Conservation (phyloP, 139 green algal species). For the Chlorella sp. region DNA sequence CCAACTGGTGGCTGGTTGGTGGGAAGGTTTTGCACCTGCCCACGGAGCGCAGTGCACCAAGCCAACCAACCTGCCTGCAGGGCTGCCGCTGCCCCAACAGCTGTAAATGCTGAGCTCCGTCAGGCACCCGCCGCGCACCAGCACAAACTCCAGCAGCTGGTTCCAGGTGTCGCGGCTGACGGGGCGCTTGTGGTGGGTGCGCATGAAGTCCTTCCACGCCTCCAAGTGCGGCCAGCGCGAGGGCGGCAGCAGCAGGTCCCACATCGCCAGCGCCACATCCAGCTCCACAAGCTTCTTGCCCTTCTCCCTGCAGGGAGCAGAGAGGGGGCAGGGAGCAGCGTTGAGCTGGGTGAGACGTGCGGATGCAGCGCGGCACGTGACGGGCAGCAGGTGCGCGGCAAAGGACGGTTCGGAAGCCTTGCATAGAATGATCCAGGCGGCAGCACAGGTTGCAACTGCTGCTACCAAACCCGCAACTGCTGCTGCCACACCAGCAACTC, state of each 20-base stretch:
- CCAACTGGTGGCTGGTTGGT: background rate
- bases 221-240: conserved; percentile 65
- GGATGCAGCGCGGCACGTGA: background rate
- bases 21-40: background rate
- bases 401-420: no score
- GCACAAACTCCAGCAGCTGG: conserved; percentile 84
- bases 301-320: conserved; percentile 71
- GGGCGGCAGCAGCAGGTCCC: conserved; percentile 81
- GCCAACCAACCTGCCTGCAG: no score
- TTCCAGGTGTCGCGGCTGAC: conserved; percentile 89
- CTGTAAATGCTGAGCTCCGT: background rate
- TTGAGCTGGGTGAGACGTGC: background rate
- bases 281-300: conserved; percentile 94
- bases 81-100: background rate
- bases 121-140: conserved; percentile 20
- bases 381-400: no score
- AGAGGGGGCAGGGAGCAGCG: background rate
- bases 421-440: no score
- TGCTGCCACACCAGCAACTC: background rate
- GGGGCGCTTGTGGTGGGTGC: conserved; percentile 77
- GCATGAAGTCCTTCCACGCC: conserved; percentile 87
- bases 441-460: no score
- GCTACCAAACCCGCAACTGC: no score
- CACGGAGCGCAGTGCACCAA: no score
- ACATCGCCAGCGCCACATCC: conserved; percentile 93